A percentile compares a stretch with the other conserved stretches of the same genome.
Evolutionary conservation across 1,284 basidiomycete genomes (phyloP).

Genomic region (Afroboletus lepidellus): DNA sequence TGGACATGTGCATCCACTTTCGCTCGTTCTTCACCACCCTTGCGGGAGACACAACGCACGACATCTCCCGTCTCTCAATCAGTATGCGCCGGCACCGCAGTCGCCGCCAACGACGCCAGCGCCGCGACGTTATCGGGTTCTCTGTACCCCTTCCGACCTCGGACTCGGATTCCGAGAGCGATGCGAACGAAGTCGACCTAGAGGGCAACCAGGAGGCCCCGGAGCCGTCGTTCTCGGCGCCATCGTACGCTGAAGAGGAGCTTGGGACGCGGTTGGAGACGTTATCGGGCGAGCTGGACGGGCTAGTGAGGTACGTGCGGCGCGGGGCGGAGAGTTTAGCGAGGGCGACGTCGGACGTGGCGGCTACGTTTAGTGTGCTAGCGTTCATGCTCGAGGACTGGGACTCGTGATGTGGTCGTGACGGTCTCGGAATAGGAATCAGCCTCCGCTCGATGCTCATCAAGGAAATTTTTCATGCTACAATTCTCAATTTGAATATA

Average conservation of each 20-base stretch:
- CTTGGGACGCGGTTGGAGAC: conserved; percentile 52
- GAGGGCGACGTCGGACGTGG: conserved; percentile 51
- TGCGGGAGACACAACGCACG: conserved; percentile 57
- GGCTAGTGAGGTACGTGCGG: conserved; percentile 64
- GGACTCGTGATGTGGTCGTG: conserved; percentile 45
- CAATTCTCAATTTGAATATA: too few relatives aligned
- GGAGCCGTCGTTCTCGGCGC: conserved; percentile 47
- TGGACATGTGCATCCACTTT: conserved; percentile 74
- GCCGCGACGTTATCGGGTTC: conserved; percentile 62
- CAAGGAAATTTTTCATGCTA: too few relatives aligned
- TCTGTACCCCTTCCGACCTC: conserved; percentile 42
- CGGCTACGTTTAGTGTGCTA: conserved; percentile 66
- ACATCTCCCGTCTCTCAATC: conserved; percentile 58
- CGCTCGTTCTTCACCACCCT: conserved; percentile 60
- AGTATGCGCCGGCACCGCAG: conserved; percentile 57
- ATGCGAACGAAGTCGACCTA: conserved; percentile 28
- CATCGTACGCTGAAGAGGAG: conserved; percentile 38
- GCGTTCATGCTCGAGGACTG: conserved; percentile 81
- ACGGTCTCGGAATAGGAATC: too few relatives aligned
- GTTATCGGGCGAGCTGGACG: conserved; percentile 67
- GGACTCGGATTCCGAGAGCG: conserved; percentile 40
- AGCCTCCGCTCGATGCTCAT: too few relatives aligned
- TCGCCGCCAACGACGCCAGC: conserved; percentile 51
- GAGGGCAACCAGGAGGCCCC: conserved; percentile 27
- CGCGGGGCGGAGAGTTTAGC: conserved; percentile 65